Base-by-base conservation (phyloP, 208 protist species). In the Leishmania martiniquensis region DNA sequence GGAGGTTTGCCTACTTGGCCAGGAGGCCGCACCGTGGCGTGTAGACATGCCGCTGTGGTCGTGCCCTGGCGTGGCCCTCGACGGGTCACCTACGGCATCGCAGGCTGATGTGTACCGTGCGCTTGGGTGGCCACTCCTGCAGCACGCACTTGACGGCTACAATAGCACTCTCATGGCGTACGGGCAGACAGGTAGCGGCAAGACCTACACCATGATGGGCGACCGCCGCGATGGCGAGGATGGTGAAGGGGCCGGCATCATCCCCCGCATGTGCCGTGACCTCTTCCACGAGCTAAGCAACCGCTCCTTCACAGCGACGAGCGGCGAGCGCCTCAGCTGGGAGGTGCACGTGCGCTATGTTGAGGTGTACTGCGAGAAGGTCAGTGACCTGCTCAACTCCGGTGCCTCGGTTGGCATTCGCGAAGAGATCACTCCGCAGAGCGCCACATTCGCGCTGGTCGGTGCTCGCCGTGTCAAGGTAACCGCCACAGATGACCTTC, bases 101-200 rank as follows among this genome's bases (percentile, higher is more conserved):
- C 97, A 98, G 85, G 72, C 80, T 25, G 83, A 62, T 22, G 83
- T 98, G 47, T 99, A 97, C 87, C 83, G 89, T 73, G 75, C 86
- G 54, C 67, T 99, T n/a, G 98, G 98, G 37, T 82, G 85, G 34
- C 93, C 94, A 0, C 88, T 99, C 34, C 85, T 99, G 29, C 77
- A 91, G 17, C 98, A 99, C 87, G 91, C 96, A 34, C 76, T 98
- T 78, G 88, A 95, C 29, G 95, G 97, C 54, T 95, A 94, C 84
- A 97, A 98, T 88, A 94, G 87, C 80, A 96, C 94, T 7, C 76
- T 98, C 49, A 95, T 98, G 76, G 93, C 95, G 17, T 98, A 98
- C 75, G 95, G 95, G 17, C 89, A 92, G 68, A 99, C 97, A 17
- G 92, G 93, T 44, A 95, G 91, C 76, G 97, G 93, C 42, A 98